Evolutionary conservation across 2,329 filamentous ascomycete genomes (phyloP).

Genomic region (Escovopsis sp.): DNA sequence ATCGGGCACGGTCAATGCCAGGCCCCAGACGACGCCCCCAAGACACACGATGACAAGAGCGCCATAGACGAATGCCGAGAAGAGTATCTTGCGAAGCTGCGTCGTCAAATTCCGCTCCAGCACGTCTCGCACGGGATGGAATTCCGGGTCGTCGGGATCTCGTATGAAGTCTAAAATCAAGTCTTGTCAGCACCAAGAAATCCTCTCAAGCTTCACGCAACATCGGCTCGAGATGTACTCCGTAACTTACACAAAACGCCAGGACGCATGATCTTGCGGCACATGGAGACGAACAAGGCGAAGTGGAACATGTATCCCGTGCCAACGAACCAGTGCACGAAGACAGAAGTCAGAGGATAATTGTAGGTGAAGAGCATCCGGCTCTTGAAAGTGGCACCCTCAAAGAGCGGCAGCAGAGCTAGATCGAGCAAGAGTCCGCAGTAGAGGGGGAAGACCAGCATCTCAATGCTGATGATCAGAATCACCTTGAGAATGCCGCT

Average conservation of each 20-base stretch:
- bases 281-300: constrained; percentile 96
- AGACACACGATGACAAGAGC: constrained; percentile 84
- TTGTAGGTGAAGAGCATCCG: constrained; percentile 62
- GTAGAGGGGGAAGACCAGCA: constrained; percentile 93
- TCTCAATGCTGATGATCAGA: constrained; percentile 95
- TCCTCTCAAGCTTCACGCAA: too few species aligned
- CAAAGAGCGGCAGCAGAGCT: constrained; percentile 79
- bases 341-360: constrained; percentile 78
- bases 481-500: constrained; percentile 97
- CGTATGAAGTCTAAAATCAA: constrained; percentile 66
- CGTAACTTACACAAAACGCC: constrained; percentile 92
- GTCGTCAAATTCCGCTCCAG: constrained; percentile 84
- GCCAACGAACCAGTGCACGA: constrained; percentile 97
- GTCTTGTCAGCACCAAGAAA: too few species aligned
- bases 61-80: constrained; percentile 91
- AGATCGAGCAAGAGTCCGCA: constrained; percentile 83
- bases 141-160: constrained; percentile 94
- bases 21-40: constrained; percentile 89
- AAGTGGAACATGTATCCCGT: constrained; percentile 99
- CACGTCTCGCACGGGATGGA: constrained; percentile 93
- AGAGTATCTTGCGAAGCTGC: constrained; percentile 88
- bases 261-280: constrained; percentile 88
- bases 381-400: constrained; percentile 60
- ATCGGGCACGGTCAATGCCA: constrained; percentile 49
- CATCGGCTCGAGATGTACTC: constrained; percentile 28